Conservation (phyloP, 2,329 filamentous ascomycete genomes). For the Coniosporium tulheliwenetii region DNA sequence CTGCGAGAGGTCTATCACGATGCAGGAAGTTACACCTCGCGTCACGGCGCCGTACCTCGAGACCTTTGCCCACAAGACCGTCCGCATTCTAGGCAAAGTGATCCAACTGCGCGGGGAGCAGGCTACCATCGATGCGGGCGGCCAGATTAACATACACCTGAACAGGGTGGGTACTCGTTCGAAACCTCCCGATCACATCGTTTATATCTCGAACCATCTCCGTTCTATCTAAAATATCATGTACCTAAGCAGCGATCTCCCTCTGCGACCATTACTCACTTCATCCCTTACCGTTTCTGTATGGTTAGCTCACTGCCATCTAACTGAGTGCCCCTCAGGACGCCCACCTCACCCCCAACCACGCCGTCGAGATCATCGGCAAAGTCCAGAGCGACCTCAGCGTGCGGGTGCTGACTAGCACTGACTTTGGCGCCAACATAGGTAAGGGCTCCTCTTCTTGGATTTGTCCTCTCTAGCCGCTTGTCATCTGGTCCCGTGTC, state of each 20-base stretch:
- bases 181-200: no score
- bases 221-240: no score
- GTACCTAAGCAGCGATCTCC: background rate
- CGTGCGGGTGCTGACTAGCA: conserved; percentile 52
- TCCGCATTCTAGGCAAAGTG: conserved; percentile 78
- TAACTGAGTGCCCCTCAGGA: conserved; percentile 34
- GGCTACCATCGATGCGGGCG: conserved; percentile 65
- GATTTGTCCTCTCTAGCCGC: no score
- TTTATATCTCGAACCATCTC: no score
- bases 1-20: conserved; percentile 19
- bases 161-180: conserved; percentile 43
- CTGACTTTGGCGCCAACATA: conserved; percentile 52
- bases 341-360: conserved; percentile 50
- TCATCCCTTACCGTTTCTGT: background rate
- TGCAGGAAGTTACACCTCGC: conserved; percentile 66
- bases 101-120: conserved; percentile 65
- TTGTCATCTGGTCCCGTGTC: no score
- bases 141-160: conserved; percentile 57
- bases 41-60: conserved; percentile 69
- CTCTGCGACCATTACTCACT: background rate
- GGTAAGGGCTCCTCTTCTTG: conserved; percentile 33
- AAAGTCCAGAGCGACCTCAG: conserved; percentile 62
- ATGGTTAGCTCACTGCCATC: background rate
- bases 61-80: conserved; percentile 52
- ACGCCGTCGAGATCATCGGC: conserved; percentile 62